These are phyloP conservation scores for Cucurbita pepo DNA, from an alignment of 306 rosid genomes.

Conservation along the genomic window DNA sequence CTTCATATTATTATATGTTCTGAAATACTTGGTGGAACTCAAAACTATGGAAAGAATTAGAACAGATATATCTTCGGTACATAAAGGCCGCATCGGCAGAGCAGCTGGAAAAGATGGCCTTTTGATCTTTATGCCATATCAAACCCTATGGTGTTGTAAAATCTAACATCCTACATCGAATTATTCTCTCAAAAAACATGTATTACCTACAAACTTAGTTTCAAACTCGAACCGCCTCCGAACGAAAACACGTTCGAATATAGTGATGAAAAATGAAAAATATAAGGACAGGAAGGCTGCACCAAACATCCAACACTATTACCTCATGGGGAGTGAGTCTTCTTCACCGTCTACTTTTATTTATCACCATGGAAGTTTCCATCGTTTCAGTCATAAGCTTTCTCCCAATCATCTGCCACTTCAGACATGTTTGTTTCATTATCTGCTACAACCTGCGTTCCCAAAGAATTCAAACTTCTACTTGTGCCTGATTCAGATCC, in stretches of 20 bases:
- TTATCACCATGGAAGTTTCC: not conserved
- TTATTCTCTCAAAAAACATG: not conserved
- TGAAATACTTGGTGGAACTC: not conserved
- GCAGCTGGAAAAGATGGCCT: not conserved
- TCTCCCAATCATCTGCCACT: conserved; percentile 87
- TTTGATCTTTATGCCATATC: not conserved
- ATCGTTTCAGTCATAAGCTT: conserved; percentile 31
- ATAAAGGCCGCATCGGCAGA: no score
- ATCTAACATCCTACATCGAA: not conserved
- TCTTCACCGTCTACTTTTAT: not conserved
- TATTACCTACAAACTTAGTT: not conserved
- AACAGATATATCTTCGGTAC: not conserved
- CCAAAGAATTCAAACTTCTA: conserved; percentile 9
- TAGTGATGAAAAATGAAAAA: not conserved
- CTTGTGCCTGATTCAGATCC: conserved; percentile 15
- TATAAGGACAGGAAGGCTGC: not conserved
- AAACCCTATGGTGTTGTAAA: not conserved
- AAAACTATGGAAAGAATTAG: not conserved
- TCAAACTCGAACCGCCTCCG: not conserved
- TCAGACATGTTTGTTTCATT: conserved; percentile 28
- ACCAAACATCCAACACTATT: not conserved
- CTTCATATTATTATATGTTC: not conserved
- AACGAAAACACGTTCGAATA: not conserved
- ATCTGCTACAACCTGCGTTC: conserved; percentile 13
- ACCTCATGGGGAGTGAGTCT: not conserved